A percentile compares a stretch with the other conserved stretches of the same genome.
Conservation (phyloP, 1,284 basidiomycete species). For the Pholiota adiposa region DNA sequence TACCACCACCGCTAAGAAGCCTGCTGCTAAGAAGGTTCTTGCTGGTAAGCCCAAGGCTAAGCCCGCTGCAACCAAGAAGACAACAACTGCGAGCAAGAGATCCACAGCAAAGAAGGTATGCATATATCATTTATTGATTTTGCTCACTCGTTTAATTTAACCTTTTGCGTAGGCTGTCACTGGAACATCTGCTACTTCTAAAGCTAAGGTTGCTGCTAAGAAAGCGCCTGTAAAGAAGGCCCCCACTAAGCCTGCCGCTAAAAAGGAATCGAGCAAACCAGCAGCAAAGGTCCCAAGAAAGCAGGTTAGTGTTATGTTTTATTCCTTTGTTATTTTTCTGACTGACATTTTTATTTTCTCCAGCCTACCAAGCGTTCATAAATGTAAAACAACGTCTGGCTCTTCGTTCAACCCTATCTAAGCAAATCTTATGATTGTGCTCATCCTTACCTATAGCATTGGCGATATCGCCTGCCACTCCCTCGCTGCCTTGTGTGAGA, state of each 20-base stretch:
- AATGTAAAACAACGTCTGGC: constrained; percentile 8
- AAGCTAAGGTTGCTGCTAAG: constrained; percentile 54
- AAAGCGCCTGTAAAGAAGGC: constrained; percentile 48
- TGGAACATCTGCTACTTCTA: constrained; percentile 46
- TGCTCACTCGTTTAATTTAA: constrained; percentile 4
- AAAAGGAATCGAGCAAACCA: constrained; percentile 32
- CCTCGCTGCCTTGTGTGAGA: constrained; percentile 6
- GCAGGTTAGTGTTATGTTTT: constrained; percentile 25
- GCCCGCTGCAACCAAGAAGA: constrained; percentile 29
- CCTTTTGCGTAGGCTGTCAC: constrained; percentile 46
- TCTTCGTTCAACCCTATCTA: constrained; percentile 1
- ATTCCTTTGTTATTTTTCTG: background rate
- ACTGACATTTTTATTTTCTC: background rate
- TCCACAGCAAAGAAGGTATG: constrained; percentile 40
- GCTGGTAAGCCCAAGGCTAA: constrained; percentile 26
- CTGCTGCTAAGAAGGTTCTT: constrained; percentile 28
- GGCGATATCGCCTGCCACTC: constrained; percentile 13
- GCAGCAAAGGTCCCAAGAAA: constrained; percentile 36
- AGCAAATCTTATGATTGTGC: constrained; percentile 21
- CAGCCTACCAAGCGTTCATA: constrained; percentile 40
- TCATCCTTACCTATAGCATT: constrained; percentile 14
- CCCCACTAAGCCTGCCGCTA: constrained; percentile 36
- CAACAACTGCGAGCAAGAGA: constrained; percentile 27
- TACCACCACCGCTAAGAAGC: constrained; percentile 26
- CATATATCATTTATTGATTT: constrained; percentile 19